These are phyloP conservation scores for Priceomyces carsonii DNA, from an alignment of 805 yeast species.

Conservation along the genomic window DNA sequence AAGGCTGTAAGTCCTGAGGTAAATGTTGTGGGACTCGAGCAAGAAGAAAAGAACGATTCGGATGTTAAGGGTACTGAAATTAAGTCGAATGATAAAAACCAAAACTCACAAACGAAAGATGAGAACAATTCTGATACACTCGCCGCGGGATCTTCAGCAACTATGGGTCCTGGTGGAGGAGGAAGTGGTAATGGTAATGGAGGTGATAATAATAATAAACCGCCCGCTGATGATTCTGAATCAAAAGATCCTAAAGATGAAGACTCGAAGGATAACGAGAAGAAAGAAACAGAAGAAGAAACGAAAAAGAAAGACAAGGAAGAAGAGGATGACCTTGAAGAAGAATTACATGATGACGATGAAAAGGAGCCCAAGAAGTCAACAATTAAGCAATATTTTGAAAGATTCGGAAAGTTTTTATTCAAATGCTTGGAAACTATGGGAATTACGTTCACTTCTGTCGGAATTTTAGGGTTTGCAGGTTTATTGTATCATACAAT, in stretches of 20 bases:
- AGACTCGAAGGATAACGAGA: conserved; percentile 2
- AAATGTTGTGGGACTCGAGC: conserved; percentile 5
- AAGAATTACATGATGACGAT: conserved; percentile 12
- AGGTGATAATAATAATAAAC: conserved; percentile 5
- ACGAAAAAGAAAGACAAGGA: conserved; percentile 7
- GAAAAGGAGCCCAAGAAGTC: conserved; percentile 17
- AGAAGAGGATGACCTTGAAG: conserved; percentile 13
- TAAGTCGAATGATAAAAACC: neutral
- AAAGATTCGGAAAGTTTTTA: conserved; percentile 22
- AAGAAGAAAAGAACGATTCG: neutral
- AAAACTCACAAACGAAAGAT: neutral
- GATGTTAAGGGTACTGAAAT: neutral
- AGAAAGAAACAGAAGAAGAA: conserved; percentile 13
- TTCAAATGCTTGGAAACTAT: conserved; percentile 63
- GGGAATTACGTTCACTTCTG: conserved; percentile 68
- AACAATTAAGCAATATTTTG: conserved; percentile 18
- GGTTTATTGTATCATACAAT: conserved; percentile 70
- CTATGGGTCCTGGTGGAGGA: conserved; percentile 5
- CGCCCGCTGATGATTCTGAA: too few relatives aligned
- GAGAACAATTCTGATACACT: neutral
- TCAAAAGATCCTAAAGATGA: conserved; percentile 5
- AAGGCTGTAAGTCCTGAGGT: conserved; percentile 9
- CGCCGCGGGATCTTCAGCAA: neutral
- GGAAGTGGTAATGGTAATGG: conserved; percentile 13
- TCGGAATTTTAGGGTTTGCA: conserved; percentile 67